phyloP scores from a whole-genome alignment of 2,329 filamentous ascomycete species.

The Blumeria graminis region DNA sequence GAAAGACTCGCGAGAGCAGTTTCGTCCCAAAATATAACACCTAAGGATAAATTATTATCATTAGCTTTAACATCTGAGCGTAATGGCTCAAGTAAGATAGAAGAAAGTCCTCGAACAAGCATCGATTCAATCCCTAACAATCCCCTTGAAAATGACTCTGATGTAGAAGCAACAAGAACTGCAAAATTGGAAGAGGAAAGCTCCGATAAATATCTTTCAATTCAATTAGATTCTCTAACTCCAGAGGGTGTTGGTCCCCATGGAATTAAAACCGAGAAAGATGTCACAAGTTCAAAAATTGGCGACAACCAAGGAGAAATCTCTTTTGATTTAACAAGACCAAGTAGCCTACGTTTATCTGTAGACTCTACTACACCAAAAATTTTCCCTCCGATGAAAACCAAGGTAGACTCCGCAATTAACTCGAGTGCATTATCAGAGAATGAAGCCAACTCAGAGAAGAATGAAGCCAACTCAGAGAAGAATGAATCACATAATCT shows the following conservation, averaged over 20 bases:
- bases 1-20: slow-evolving; percentile 75
- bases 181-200: neutral
- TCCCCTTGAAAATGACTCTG: neutral
- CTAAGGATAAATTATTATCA: slow-evolving; percentile 21
- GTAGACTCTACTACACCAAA: too few relatives aligned
- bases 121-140: slow-evolving; percentile 17
- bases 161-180: slow-evolving; percentile 2
- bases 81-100: slow-evolving; percentile 25
- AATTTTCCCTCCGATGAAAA: neutral
- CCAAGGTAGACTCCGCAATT: neutral
- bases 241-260: neutral
- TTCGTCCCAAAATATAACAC: slow-evolving; percentile 35
- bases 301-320: neutral
- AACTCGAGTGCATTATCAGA: neutral
- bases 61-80: slow-evolving; percentile 24
- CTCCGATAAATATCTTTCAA: neutral
- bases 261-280: neutral
- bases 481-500: slow-evolving; percentile 16
- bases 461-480: slow-evolving; percentile 16
- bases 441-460: neutral
- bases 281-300: neutral
- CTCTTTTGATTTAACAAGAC: neutral
- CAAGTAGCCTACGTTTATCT: neutral
- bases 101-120: slow-evolving; percentile 20
- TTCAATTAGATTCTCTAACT: neutral